Evolutionary conservation across 345 rosid genomes (phyloP).

Genomic region (Crucihimalaya himalaica): DNA sequence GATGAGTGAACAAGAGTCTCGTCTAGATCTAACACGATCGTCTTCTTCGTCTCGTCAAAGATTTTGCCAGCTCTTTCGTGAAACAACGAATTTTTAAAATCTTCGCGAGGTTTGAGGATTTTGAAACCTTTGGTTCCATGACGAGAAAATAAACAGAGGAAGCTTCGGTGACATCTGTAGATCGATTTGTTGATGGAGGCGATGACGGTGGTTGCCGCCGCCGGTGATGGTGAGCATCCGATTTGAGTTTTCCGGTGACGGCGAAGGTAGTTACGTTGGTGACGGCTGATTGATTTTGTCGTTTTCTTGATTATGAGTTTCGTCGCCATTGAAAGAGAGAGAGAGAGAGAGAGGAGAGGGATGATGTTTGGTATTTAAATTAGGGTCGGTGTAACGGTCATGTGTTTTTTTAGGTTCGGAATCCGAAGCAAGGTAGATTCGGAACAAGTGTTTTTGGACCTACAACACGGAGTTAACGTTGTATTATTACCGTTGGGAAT

Average conservation of each 20-base stretch:
- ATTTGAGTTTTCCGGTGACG: slow-evolving; percentile 44
- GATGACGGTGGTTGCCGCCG: slow-evolving; percentile 52
- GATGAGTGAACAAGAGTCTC: slow-evolving; percentile 87
- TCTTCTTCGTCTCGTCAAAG: slow-evolving; percentile 47
- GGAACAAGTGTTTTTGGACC: slow-evolving; percentile 33
- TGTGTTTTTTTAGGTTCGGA: slow-evolving; percentile 51
- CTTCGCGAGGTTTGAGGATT: slow-evolving; percentile 41
- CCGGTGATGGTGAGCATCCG: slow-evolving; percentile 35
- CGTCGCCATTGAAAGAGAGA: slow-evolving; percentile 58
- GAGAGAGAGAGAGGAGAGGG: slow-evolving; percentile 17
- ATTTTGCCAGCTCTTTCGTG: slow-evolving; percentile 37
- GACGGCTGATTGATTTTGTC: slow-evolving; percentile 48
- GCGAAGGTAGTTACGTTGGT: slow-evolving; percentile 32
- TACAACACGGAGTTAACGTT: slow-evolving; percentile 41
- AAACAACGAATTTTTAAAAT: not conserved
- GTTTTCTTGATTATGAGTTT: slow-evolving; percentile 51
- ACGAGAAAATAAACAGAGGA: slow-evolving; percentile 65
- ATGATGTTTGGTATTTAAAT: slow-evolving; percentile 43
- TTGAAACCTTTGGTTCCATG: slow-evolving; percentile 57
- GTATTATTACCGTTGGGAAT: slow-evolving; percentile 42
- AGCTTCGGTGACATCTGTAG: slow-evolving; percentile 60
- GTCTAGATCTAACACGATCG: slow-evolving; percentile 87
- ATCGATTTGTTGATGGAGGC: slow-evolving; percentile 65
- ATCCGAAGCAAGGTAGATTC: slow-evolving; percentile 49
- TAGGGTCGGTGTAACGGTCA: slow-evolving; percentile 78